These are phyloP conservation scores for Auricularia auricula-judae DNA, from an alignment of 768 basidiomycete species.

Conservation along the genomic window DNA sequence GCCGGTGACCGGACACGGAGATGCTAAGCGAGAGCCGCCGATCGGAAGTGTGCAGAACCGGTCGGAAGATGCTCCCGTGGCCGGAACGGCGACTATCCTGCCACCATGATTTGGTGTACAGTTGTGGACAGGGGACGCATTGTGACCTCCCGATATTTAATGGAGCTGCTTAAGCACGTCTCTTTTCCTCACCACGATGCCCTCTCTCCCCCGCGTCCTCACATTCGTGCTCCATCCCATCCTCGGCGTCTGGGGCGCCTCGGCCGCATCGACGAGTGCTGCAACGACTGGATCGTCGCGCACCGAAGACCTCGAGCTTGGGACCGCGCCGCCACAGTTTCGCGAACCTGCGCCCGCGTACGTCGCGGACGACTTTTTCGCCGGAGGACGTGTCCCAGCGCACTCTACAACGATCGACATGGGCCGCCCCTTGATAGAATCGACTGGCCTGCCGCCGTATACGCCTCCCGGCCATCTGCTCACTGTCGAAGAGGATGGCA, in stretches of 20 bases:
- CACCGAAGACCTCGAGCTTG: neutral
- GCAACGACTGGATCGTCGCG: too few relatives aligned
- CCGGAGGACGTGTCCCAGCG: neutral
- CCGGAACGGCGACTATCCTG: too few relatives aligned
- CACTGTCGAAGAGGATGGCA: neutral
- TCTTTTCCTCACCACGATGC: neutral
- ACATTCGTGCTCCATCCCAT: neutral
- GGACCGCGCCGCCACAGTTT: neutral
- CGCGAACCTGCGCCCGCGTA: neutral
- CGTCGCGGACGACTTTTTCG: neutral
- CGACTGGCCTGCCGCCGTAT: neutral
- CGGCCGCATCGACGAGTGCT: neutral
- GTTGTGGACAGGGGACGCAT: too few relatives aligned
- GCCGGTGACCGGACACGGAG: too few relatives aligned
- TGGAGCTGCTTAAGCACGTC: neutral
- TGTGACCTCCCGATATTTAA: neutral
- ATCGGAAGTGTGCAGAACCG: too few relatives aligned
- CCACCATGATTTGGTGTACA: too few relatives aligned
- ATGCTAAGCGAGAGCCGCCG: too few relatives aligned
- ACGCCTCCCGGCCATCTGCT: neutral
- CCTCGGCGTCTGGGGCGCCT: neutral
- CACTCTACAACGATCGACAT: neutral
- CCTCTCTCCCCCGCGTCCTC: neutral
- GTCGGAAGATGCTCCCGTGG: too few relatives aligned
- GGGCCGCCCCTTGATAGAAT: neutral